Evolutionary conservation across 768 basidiomycete species (phyloP).

Genomic region (Xerocomellus chrysenteron): DNA sequence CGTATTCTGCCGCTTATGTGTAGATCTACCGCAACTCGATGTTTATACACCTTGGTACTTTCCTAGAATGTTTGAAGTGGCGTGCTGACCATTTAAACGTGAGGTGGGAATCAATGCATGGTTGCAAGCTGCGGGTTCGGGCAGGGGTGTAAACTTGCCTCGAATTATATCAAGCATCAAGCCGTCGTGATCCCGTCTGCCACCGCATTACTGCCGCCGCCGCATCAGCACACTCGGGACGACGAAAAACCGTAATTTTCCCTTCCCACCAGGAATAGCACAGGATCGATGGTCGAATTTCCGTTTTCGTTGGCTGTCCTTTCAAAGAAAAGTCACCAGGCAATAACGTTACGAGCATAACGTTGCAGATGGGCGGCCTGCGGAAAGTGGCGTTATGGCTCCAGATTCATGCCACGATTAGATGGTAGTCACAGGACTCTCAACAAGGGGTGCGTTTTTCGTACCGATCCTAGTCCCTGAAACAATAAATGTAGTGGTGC

Average conservation of each 20-base stretch:
- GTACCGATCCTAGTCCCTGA: too few relatives aligned
- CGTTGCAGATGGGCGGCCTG: too few relatives aligned
- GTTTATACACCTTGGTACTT: too few relatives aligned
- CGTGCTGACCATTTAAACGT: background rate
- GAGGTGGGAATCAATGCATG: background rate
- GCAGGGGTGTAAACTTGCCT: background rate
- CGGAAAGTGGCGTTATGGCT: too few relatives aligned
- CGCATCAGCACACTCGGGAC: background rate
- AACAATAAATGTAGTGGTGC: too few relatives aligned
- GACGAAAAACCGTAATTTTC: background rate
- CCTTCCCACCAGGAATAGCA: too few relatives aligned
- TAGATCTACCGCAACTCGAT: too few relatives aligned
- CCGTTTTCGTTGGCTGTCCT: background rate
- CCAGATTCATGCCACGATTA: too few relatives aligned
- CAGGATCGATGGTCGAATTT: background rate
- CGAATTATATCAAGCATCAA: background rate
- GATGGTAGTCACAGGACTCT: too few relatives aligned
- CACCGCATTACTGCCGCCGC: background rate
- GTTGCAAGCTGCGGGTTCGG: background rate
- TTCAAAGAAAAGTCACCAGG: background rate
- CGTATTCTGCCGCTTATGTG: too few relatives aligned
- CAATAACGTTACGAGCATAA: too few relatives aligned
- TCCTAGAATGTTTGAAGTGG: background rate
- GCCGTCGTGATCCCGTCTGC: background rate
- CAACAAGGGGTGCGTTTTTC: too few relatives aligned